Evolutionary conservation across 345 rosid genomes (phyloP), one percentile per base, ranked within the genome.

Genomic region (Populus euphratica): DNA sequence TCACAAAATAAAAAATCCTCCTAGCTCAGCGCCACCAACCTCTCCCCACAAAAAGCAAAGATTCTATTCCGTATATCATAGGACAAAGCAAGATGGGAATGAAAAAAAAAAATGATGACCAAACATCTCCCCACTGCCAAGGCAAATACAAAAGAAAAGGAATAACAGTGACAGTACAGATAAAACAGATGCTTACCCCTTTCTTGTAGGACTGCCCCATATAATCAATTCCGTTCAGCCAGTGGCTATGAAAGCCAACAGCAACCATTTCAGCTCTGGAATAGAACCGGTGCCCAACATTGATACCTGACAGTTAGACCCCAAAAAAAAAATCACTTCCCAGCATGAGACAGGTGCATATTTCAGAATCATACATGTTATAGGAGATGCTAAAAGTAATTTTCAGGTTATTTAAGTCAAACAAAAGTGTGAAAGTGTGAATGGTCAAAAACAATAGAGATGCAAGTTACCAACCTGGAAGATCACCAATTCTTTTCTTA

Each of bases 231-330:
- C 98, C 99, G 85, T 91, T 92, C 86, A 96, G 81, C 99, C 98
- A 96, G 67, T 96, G 99, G 80, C 88, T 81, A 76, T 93, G 99
- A 72, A 96, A 86, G 66, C 99, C 99, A 74, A 93, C 84, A 23
- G 84, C 98, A 72, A 86, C 91, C 98, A 96, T 96, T 88, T 93
- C 98, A 68, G 97, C 94, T 75, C 99, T 85, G 69, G 99, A 96
- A 78, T 84, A 96, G 72, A 96, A 96, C 52, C 83, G 94, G 78
- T 93, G 95, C 47, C 99, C 99, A 69, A 92, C 97, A 31, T 85
- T 79, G 77, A 96, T 83, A 74, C 99, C 99, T 96, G 82, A 44
- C 83, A 89, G 72, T 65, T 27, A 33, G 62, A 59, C 38, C 54
- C 66, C 52, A 41, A 41, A 35, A 70, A 33, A 41, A 41, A 35